Evolutionary conservation across 257 asterid species (phyloP).

Genomic region (Solanum phureja): DNA sequence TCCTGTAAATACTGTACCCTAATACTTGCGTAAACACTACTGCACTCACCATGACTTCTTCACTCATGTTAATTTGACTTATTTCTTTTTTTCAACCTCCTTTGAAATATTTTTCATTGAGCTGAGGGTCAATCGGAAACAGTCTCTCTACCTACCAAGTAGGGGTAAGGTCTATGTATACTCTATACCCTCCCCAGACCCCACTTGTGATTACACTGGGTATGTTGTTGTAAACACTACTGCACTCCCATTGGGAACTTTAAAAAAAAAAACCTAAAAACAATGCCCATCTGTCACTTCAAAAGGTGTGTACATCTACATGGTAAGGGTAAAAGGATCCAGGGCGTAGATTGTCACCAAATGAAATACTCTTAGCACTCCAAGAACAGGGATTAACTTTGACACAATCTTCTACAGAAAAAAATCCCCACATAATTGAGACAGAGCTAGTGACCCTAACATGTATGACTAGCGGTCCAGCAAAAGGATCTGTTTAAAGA

Average conservation of each 20-base stretch:
- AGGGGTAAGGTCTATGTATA: neutral
- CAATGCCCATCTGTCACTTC: neutral
- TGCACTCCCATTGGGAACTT: neutral
- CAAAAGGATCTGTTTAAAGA: neutral
- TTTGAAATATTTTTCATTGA: neutral
- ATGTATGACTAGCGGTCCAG: neutral
- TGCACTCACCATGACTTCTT: neutral
- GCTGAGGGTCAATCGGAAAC: neutral
- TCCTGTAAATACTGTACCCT: neutral
- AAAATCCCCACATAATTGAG: neutral
- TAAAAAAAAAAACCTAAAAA: neutral
- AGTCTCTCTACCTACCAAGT: neutral
- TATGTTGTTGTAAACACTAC: neutral
- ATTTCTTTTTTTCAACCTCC: neutral
- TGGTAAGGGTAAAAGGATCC: neutral
- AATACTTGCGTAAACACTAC: neutral
- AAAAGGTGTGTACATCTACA: neutral
- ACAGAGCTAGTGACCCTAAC: neutral
- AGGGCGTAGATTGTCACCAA: neutral
- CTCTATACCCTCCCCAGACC: neutral
- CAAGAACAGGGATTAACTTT: neutral
- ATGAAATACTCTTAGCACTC: neutral
- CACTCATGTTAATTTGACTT: neutral
- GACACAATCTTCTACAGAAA: neutral
- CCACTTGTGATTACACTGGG: neutral